Percentiles rank a stretch among this genome's conserved stretches.
phyloP scores from a whole-genome alignment of 2,329 filamentous ascomycete genomes.

The Rugonectria rugulosa region DNA sequence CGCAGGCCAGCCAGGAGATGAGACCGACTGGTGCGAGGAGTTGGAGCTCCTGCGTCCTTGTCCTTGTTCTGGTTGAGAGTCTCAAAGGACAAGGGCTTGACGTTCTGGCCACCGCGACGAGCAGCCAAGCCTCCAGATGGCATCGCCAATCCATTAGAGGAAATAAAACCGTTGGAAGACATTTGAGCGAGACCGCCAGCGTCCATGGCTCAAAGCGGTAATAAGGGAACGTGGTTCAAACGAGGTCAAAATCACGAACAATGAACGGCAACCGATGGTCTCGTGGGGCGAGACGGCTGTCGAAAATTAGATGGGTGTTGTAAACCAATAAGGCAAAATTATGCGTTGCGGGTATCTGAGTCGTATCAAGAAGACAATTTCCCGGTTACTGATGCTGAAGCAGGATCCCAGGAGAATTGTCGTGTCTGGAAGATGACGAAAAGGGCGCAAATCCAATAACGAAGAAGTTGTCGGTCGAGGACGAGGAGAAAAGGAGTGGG shows the following conservation, averaged over 20 bases:
- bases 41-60: slow-evolving; percentile 72
- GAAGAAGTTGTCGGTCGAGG: slow-evolving; percentile 22
- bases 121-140: slow-evolving; percentile 84
- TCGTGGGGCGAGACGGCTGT: slow-evolving; percentile 26
- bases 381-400: slow-evolving; percentile 27
- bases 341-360: slow-evolving; percentile 36
- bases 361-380: slow-evolving; percentile 30
- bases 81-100: slow-evolving; percentile 89
- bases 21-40: slow-evolving; percentile 91
- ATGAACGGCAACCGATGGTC: slow-evolving; percentile 30
- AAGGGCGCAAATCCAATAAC: slow-evolving; percentile 38
- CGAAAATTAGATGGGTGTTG: slow-evolving; percentile 25
- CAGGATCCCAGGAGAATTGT: slow-evolving; percentile 25
- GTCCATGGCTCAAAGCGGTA: slow-evolving; percentile 71
- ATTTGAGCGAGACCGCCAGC: slow-evolving; percentile 99
- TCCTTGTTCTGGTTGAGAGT: slow-evolving; percentile 73
- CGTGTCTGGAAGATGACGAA: slow-evolving; percentile 27
- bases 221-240: slow-evolving; percentile 20
- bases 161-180: slow-evolving; percentile 84
- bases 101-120: slow-evolving; percentile 80
- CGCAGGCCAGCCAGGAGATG: slow-evolving; percentile 92
- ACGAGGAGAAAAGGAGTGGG: slow-evolving; percentile 26
- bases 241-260: slow-evolving; percentile 24
- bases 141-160: slow-evolving; percentile 76
- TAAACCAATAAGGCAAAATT: slow-evolving; percentile 33